Percentiles rank a stretch among this genome's conserved stretches.
These are phyloP conservation scores for Leccinum holopus DNA, from an alignment of 1,284 basidiomycete species.

Conservation along the genomic window DNA sequence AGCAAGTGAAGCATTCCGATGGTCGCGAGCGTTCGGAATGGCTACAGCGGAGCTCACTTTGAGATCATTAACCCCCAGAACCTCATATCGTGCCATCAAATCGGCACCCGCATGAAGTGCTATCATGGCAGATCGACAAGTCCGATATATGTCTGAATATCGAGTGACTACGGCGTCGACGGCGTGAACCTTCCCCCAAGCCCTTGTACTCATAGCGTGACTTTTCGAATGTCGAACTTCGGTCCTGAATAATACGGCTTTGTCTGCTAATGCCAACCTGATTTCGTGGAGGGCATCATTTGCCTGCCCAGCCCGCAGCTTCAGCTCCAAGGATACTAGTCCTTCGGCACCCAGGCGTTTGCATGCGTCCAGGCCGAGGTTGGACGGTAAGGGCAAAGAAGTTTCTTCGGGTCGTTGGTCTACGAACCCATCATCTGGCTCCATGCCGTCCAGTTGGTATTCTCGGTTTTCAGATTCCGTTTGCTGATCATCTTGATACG, in stretches of 20 bases:
- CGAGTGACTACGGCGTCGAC: background rate
- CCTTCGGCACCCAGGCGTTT: background rate
- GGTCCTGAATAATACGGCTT: background rate
- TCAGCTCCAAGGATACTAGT: background rate
- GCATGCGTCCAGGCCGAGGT: background rate
- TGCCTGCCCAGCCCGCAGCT: background rate
- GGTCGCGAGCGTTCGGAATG: background rate
- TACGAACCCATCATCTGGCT: background rate
- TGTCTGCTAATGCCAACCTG: background rate
- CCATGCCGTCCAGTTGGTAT: background rate
- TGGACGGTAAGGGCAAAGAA: background rate
- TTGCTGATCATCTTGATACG: background rate
- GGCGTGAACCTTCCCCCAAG: background rate
- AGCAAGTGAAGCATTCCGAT: background rate
- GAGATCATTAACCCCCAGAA: background rate
- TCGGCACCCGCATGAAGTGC: background rate
- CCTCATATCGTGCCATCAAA: background rate
- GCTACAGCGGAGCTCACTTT: background rate
- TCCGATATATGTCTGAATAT: background rate
- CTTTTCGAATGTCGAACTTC: background rate
- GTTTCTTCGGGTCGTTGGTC: background rate
- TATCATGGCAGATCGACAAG: background rate
- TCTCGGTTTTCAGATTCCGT: background rate
- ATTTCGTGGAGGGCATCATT: background rate
- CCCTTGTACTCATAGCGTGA: background rate